These are phyloP conservation scores for Clavariopsis aquatica DNA, from an alignment of 495 filamentous ascomycete species.

Conservation along the genomic window DNA sequence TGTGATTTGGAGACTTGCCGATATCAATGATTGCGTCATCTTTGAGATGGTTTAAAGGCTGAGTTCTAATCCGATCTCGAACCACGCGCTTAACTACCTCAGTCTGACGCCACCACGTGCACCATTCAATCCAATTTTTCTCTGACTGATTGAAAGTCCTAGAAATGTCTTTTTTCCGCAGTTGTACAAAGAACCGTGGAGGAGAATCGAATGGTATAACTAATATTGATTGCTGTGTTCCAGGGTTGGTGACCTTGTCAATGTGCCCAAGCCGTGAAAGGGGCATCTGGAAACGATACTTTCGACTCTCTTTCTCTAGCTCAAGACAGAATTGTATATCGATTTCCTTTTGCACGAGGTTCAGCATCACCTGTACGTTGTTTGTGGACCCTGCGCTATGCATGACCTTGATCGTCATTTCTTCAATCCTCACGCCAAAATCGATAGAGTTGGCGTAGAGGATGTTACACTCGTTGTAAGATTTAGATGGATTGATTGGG, in stretches of 20 bases:
- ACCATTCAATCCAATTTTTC: conserved; percentile 61
- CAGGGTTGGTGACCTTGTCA: conserved; percentile 48
- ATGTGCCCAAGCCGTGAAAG: conserved; percentile 64
- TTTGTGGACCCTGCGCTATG: conserved; percentile 38
- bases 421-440: conserved; percentile 56
- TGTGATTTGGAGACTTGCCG: conserved; percentile 52
- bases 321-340: conserved; percentile 39
- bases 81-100: conserved; percentile 57
- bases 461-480: conserved; percentile 34
- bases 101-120: conserved; percentile 76
- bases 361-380: conserved; percentile 39
- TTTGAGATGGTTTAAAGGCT: conserved; percentile 59
- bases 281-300: conserved; percentile 60
- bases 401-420: conserved; percentile 54
- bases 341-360: conserved; percentile 42
- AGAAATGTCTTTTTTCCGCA: conserved; percentile 42
- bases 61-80: conserved; percentile 38
- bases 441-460: conserved; percentile 28
- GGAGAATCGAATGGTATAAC: conserved; percentile 65
- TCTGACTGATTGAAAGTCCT: conserved; percentile 45
- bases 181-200: conserved; percentile 63
- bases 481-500: conserved; percentile 32
- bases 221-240: conserved; percentile 45
- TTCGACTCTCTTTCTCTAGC: conserved; percentile 13
- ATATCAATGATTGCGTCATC: conserved; percentile 68